Evolutionary conservation across 495 filamentous ascomycete genomes (phyloP).

Genomic region (Daldinia bambusicola): DNA sequence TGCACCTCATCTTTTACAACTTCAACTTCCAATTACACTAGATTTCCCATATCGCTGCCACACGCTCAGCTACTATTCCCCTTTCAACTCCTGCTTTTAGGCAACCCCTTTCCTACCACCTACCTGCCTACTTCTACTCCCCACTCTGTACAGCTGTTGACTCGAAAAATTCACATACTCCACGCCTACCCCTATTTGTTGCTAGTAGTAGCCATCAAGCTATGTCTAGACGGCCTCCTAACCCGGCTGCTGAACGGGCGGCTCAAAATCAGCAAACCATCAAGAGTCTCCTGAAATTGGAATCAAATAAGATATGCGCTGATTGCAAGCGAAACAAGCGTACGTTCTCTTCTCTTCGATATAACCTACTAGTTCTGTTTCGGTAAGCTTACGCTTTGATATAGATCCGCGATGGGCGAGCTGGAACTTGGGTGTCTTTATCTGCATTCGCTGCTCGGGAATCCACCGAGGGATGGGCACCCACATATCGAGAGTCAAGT

Average conservation of each 20-base stretch:
- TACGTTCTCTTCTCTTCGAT: slow-evolving; percentile 58
- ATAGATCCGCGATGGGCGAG: slow-evolving; percentile 97
- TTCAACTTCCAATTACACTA: slow-evolving; percentile 20
- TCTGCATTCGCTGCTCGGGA: slow-evolving; percentile 97
- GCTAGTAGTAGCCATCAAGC: not conserved
- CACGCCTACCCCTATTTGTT: not conserved
- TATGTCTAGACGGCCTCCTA: slow-evolving; percentile 90
- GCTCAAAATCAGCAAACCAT: slow-evolving; percentile 90
- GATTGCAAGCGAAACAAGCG: slow-evolving; percentile 99
- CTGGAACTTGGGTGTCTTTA: slow-evolving; percentile 95
- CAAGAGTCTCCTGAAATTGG: slow-evolving; percentile 91
- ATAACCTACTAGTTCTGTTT: not conserved
- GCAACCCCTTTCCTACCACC: slow-evolving; percentile 25
- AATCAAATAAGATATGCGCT: slow-evolving; percentile 93
- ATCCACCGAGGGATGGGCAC: slow-evolving; percentile 99
- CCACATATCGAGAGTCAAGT: slow-evolving; percentile 97
- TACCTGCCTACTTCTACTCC: slow-evolving; percentile 14
- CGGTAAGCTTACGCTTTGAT: not conserved
- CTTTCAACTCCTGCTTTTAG: slow-evolving; percentile 16
- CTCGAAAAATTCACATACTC: not conserved
- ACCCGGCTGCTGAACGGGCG: slow-evolving; percentile 81
- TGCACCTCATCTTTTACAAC: slow-evolving; percentile 15
- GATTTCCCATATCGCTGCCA: slow-evolving; percentile 23
- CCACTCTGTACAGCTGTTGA: not conserved
- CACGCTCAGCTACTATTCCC: slow-evolving; percentile 12